Percentiles rank a stretch among this genome's conserved stretches.
Evolutionary conservation across 2,329 filamentous ascomycete species (phyloP).

Genomic region (Diatrype stigma): DNA sequence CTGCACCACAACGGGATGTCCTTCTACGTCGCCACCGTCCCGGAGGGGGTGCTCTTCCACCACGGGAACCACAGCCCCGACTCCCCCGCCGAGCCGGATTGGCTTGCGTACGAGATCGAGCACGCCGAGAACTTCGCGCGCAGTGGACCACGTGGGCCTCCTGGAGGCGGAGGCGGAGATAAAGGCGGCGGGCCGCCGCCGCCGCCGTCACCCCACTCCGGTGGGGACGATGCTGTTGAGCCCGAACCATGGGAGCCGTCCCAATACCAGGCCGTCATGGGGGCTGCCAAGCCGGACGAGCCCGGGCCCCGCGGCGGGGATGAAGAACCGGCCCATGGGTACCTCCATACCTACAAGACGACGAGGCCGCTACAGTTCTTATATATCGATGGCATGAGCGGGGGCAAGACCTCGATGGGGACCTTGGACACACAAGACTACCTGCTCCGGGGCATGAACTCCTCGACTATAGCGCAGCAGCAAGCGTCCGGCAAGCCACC

Average conservation of each 20-base stretch:
- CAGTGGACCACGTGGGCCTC: conserved; percentile 2
- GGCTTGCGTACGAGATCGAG: conserved; percentile 74
- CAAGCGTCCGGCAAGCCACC: too few species aligned
- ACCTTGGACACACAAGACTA: conserved; percentile 65
- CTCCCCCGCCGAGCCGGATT: conserved; percentile 54
- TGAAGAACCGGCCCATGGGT: conserved; percentile 40
- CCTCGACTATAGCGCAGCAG: neutral
- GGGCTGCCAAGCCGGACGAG: neutral
- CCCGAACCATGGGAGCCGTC: neutral
- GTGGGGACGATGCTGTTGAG: neutral
- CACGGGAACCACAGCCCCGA: conserved; percentile 52
- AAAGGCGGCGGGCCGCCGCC: conserved; percentile 1
- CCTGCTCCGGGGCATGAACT: conserved; percentile 37
- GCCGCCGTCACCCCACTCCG: neutral
- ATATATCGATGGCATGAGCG: conserved; percentile 68
- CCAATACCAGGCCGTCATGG: conserved; percentile 1
- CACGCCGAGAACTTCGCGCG: conserved; percentile 64
- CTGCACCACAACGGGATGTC: conserved; percentile 74
- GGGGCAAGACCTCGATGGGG: conserved; percentile 60
- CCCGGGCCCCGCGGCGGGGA: neutral
- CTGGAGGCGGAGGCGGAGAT: conserved; percentile 1
- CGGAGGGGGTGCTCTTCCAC: conserved; percentile 61
- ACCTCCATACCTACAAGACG: conserved; percentile 63
- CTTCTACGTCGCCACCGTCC: conserved; percentile 62
- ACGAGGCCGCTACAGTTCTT: conserved; percentile 55